Base-by-base conservation (phyloP, 2,329 filamentous ascomycete genomes). In the Fusarium protoensiforme region DNA sequence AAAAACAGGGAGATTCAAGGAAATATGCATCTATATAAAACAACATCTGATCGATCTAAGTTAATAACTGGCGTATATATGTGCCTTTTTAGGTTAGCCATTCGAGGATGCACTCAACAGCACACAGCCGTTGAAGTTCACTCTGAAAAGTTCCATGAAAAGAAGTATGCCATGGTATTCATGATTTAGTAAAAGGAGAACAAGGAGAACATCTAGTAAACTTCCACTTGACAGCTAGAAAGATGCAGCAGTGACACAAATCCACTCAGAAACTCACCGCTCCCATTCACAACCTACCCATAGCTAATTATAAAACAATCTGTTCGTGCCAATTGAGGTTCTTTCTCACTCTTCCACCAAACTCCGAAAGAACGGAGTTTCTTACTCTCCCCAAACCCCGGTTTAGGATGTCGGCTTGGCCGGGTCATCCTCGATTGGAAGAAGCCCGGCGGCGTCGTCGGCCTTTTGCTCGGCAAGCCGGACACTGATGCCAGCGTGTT, bases 401-500 rank as follows among this genome's bases (percentile, higher is more conserved):
- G 33, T 22, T 74, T 64, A 66, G 29, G n/a, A 65, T n/a, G 58
- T 68, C 27, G 60, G 59, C 36, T 68, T 68, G 65, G 63, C 58
- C 24, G 64, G 54, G 27, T 64, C 63, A 22, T 61, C 68, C 29
- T 77, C 61, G 5, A 61, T 66, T 11, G 69, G 67, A 43, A 70
- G 65, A 43, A 77, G 68, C 39, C 60, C 80, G 64, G 68, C 51
- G 31, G 70, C 66, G 43, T 82, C 79, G 0, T 68, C 75, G 41
- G 69, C 75, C 48, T 79, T 79, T 29, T 79, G 78, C 65, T 82
- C 79, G 10, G 80, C 81, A 9, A 84, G 73, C 8, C 74, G 74
- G 31, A 85, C 80, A 33, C 78, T 78, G 36, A 84, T 77, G 7
- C 77, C 76, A 1, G 79, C 65, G 31, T 84, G 82, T 60, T 78